Base-by-base conservation (phyloP, 164 flowering plant genomes). In the Platanus orientalis region DNA sequence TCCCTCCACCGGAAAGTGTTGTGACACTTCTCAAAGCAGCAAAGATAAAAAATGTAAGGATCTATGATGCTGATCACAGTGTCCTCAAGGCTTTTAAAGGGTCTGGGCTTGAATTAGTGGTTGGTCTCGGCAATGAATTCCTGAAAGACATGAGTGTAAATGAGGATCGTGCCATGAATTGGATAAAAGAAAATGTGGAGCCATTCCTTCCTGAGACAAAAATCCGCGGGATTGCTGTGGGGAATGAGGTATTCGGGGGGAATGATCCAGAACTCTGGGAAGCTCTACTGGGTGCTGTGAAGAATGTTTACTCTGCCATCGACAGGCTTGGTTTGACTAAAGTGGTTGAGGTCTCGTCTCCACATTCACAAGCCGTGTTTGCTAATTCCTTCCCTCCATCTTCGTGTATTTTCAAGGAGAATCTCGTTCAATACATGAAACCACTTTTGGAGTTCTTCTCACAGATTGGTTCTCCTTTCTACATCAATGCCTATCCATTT, bases 281-380 rank as follows among this genome's bases (percentile, higher is more conserved):
- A 34, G 76, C 47, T 52, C 77, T 84, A 55, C 21, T 82, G 66
- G 86, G 83, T 64, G 86, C 89, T 14, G 79, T 67, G 21, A 84
- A 79, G 67, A 84, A 82, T 65, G 39, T 84, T n/a, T 71, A 84
- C 57, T 71, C 63, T 24, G 84, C 86, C 11, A 16, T 79, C 36
- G 58, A 79, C 29, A 71, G 68, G 69, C 78, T 82, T 28, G 50
- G 69, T 19, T 63, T 84, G 52, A 57, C 59, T 47, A 68, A 76
- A 36, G 30, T 51, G 34, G 68, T 85, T 66, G 84, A 83, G 71
- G 68, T 85, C 30, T 63, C 81, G 26, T 83, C 85, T 10, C 75
- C 90, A 50, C 90, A 85, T 71, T 85, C 90, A 10, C 74, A 70
- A 63, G 84, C 81, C 25, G 90, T 85, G 40, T 83, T 85, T 68